These are phyloP conservation scores for Sclerotinia spermophila DNA, from an alignment of 2,329 filamentous ascomycete genomes.

Conservation along the genomic window DNA sequence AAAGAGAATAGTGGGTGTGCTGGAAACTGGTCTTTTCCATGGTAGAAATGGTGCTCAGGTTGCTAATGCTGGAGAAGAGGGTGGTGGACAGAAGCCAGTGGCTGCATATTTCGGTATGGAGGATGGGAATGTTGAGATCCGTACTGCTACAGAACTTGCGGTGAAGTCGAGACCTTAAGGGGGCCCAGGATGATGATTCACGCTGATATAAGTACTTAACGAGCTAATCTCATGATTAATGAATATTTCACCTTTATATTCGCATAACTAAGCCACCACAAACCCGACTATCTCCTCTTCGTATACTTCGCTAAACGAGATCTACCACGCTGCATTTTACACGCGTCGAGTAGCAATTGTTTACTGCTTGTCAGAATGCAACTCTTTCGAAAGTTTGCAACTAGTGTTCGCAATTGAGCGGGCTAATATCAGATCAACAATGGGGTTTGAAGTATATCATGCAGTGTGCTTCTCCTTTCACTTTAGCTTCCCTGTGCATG, in stretches of 20 bases:
- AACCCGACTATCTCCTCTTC: too few relatives aligned
- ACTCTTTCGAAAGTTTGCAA: not conserved
- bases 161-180: conserved; percentile 15
- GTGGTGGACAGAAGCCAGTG: conserved; percentile 83
- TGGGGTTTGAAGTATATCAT: not conserved
- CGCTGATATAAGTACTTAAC: not conserved
- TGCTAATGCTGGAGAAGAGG: conserved; percentile 52
- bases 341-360: not conserved
- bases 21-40: conserved; percentile 89
- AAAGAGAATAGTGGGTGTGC: conserved; percentile 77
- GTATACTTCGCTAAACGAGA: too few relatives aligned
- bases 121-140: conserved; percentile 63
- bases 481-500: not conserved
- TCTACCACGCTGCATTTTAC: not conserved
- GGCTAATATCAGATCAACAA: not conserved
- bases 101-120: conserved; percentile 94
- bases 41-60: conserved; percentile 74
- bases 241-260: not conserved
- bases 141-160: conserved; percentile 39
- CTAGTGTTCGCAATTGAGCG: not conserved
- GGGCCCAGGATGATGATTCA: not conserved
- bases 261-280: too few relatives aligned
- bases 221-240: not conserved
- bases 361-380: not conserved
- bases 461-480: not conserved